Conservation (phyloP, 1,284 basidiomycete genomes). For the Kwoniella shivajii region DNA sequence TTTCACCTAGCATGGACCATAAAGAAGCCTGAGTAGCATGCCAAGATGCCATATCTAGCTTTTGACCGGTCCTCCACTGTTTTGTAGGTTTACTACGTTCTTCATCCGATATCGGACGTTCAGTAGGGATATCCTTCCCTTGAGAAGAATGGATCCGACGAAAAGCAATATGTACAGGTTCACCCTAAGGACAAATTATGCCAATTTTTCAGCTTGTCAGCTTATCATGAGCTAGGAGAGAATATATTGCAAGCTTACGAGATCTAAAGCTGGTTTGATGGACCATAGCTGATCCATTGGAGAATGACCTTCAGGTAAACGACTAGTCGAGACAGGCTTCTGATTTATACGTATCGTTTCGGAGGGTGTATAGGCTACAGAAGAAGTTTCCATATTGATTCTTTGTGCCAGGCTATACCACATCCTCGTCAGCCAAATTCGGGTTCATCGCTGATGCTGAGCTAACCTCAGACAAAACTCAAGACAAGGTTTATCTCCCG, state of each 20-base stretch:
- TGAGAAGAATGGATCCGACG: slow-evolving; percentile 40
- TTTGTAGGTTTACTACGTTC: slow-evolving; percentile 12
- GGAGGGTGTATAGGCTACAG: slow-evolving; percentile 13
- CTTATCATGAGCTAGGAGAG: neutral
- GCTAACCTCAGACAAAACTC: slow-evolving; percentile 47
- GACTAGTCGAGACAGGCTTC: slow-evolving; percentile 20
- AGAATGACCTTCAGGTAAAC: slow-evolving; percentile 26
- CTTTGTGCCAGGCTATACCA: slow-evolving; percentile 28
- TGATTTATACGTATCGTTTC: slow-evolving; percentile 25
- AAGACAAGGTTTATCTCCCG: slow-evolving; percentile 47
- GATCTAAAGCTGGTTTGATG: slow-evolving; percentile 45
- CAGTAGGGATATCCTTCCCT: slow-evolving; percentile 15
- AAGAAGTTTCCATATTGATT: slow-evolving; percentile 26
- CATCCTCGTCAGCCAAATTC: neutral
- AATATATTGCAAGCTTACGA: slow-evolving; percentile 23
- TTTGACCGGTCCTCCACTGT: slow-evolving; percentile 21
- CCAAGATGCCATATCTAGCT: slow-evolving; percentile 38
- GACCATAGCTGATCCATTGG: slow-evolving; percentile 51
- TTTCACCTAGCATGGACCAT: slow-evolving; percentile 41
- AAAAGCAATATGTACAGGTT: slow-evolving; percentile 46
- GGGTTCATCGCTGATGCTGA: neutral
- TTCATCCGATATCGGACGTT: slow-evolving; percentile 7
- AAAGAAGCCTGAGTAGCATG: slow-evolving; percentile 42
- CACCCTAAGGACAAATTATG: slow-evolving; percentile 34
- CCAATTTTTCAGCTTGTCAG: neutral